A percentile compares a stretch with the other conserved stretches of the same genome.
phyloP scores from a whole-genome alignment of 1,139 yeast species.

The Lodderomyces elongisporus region DNA sequence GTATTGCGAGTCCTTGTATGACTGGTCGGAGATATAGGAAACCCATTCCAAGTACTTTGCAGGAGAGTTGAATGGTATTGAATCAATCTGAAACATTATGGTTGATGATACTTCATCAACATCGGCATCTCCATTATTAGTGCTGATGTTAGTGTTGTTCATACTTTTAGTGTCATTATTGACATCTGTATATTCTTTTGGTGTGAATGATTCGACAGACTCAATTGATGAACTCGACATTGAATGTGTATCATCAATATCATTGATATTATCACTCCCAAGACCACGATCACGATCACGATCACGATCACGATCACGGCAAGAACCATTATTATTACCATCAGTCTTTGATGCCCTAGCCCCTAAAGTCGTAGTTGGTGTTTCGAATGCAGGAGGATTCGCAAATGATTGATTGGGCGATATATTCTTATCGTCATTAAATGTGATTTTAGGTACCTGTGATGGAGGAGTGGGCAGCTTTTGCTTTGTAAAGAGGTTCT shows the following conservation, averaged over 20 bases:
- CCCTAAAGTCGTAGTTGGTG: background rate
- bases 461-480: background rate
- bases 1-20: slow-evolving; percentile 21
- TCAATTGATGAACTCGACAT: slow-evolving; percentile 10
- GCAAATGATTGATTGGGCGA: background rate
- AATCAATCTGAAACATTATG: background rate
- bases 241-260: too few relatives aligned
- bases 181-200: slow-evolving; percentile 8
- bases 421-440: slow-evolving; percentile 4
- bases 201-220: slow-evolving; percentile 13
- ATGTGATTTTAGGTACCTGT: slow-evolving; percentile 7
- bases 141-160: background rate
- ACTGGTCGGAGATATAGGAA: slow-evolving; percentile 25
- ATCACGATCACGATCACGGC: too few relatives aligned
- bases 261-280: too few relatives aligned
- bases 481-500: background rate
- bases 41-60: slow-evolving; percentile 21
- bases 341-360: background rate
- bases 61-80: slow-evolving; percentile 1
- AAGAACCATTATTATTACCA: background rate
- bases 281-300: too few relatives aligned
- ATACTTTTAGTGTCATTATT: slow-evolving; percentile 4
- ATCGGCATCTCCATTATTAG: background rate
- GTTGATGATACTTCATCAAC: background rate
- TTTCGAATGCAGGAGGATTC: background rate